Conservation (phyloP, 2,329 filamentous ascomycete genomes). For the Trichoderma arundinaceum region DNA sequence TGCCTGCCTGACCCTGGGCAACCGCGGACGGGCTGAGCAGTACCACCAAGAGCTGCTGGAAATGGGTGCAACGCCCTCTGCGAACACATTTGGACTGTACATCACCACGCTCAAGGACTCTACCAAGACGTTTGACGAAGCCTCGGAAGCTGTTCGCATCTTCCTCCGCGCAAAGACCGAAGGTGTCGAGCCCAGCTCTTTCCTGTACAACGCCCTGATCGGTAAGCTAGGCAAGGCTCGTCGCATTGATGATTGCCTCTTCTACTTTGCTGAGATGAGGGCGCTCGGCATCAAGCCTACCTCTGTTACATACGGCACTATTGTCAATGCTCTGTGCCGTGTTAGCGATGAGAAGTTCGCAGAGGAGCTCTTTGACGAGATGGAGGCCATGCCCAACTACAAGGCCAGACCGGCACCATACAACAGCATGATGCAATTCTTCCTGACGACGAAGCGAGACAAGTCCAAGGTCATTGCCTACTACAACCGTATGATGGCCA, state of each 20-base stretch:
- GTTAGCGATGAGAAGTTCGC: conserved; percentile 98
- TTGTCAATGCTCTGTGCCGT: conserved; percentile 96
- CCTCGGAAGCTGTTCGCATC: conserved; percentile 94
- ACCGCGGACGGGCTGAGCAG: conserved; percentile 79
- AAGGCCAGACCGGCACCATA: conserved; percentile 96
- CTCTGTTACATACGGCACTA: conserved; percentile 96
- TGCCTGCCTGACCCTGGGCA: conserved; percentile 82
- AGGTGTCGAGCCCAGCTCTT: conserved; percentile 93
- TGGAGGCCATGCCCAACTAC: conserved; percentile 99
- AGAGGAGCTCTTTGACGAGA: conserved; percentile 97
- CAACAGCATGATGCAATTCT: conserved; percentile 99
- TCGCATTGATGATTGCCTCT: conserved; percentile 95
- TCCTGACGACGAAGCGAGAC: conserved; percentile 95
- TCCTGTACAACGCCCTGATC: conserved; percentile 97
- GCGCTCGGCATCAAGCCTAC: conserved; percentile 90
- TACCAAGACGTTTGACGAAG: conserved; percentile 96
- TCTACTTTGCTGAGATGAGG: conserved; percentile 98
- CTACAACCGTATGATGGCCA: conserved; percentile 90
- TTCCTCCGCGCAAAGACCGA: conserved; percentile 93
- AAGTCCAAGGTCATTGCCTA: conserved; percentile 91
- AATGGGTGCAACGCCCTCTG: conserved; percentile 89
- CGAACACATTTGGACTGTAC: conserved; percentile 97
- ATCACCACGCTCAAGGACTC: conserved; percentile 99
- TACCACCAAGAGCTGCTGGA: conserved; percentile 91
- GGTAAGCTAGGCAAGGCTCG: conserved; percentile 98